A percentile compares a stretch with the other conserved stretches of the same genome.
These are phyloP conservation scores for Penicillium sp. DNA, from an alignment of 2,329 filamentous ascomycete species.

Conservation along the genomic window DNA sequence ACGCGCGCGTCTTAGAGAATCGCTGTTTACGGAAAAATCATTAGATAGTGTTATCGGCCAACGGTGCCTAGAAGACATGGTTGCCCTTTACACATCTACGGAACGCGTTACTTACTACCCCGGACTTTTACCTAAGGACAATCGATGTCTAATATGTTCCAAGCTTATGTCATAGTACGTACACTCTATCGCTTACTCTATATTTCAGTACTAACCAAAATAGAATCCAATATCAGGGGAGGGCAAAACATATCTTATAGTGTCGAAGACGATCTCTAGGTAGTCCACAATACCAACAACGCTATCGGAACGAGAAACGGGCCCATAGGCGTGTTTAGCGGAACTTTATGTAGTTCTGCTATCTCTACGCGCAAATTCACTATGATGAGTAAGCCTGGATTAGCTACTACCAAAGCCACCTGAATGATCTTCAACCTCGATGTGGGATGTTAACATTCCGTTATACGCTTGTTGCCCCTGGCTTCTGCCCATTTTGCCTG, in stretches of 20 bases:
- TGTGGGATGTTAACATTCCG: conserved; percentile 11
- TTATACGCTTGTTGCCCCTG: conserved; percentile 8
- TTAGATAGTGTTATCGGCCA: conserved; percentile 18
- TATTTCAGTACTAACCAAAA: too few relatives aligned
- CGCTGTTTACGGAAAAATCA: conserved; percentile 17
- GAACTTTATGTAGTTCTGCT: conserved; percentile 14
- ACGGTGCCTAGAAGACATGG: conserved; percentile 21
- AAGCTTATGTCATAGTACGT: conserved; percentile 4
- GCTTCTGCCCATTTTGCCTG: conserved; percentile 10
- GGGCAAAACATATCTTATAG: conserved; percentile 16
- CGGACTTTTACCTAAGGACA: conserved; percentile 5
- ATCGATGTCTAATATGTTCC: conserved; percentile 3
- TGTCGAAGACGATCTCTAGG: conserved; percentile 7
- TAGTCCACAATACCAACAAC: conserved; percentile 9
- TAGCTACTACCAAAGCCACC: conserved; percentile 2
- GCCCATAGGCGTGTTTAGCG: conserved; percentile 4
- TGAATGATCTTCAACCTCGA: conserved; percentile 1
- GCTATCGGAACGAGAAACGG: conserved; percentile 12
- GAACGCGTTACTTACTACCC: conserved; percentile 18
- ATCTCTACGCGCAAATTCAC: conserved; percentile 7
- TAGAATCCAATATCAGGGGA: conserved; percentile 4
- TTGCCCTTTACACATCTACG: conserved; percentile 13
- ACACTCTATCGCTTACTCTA: too few relatives aligned
- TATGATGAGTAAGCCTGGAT: background rate
- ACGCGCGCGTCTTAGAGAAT: conserved; percentile 8